Conservation (phyloP, 371 early-diverging fungal species). For the Haplosporangium sp. region DNA sequence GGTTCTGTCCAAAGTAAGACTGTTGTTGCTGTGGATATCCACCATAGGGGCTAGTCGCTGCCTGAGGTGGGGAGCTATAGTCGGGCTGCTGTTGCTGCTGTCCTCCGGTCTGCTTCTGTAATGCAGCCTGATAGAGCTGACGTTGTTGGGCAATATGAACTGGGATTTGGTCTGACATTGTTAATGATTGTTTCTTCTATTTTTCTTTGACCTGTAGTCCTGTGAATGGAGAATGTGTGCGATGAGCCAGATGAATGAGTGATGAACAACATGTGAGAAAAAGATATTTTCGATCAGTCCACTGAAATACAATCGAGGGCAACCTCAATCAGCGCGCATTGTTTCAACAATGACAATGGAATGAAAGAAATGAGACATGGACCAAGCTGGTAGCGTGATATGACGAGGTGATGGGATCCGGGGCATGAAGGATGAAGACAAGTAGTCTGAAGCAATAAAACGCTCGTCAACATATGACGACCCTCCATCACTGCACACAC, state of each 20-base stretch:
- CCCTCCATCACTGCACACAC: no score
- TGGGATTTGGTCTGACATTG: constrained; percentile 48
- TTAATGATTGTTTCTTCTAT: background rate
- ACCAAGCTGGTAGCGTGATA: no score
- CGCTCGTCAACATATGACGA: no score
- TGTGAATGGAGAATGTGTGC: background rate
- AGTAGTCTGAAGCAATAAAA: no score
- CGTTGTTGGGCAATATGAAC: constrained; percentile 52
- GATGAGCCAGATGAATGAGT: background rate
- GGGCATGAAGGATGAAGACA: no score
- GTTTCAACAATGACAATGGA: no score
- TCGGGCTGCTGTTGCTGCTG: constrained; percentile 25
- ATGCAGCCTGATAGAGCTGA: constrained; percentile 45
- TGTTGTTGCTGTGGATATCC: constrained; percentile 39
- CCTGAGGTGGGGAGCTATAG: constrained; percentile 15
- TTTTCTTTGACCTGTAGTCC: background rate
- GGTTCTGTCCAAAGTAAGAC: constrained; percentile 27
- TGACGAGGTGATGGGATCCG: no score
- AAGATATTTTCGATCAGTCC: no score
- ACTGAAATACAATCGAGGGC: no score
- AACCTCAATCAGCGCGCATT: no score
- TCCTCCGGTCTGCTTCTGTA: constrained; percentile 48
- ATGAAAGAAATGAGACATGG: no score
- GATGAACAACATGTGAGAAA: no score
- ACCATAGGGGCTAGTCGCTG: constrained; percentile 1